Base-by-base conservation (phyloP, 2,329 filamentous ascomycete genomes). In the Endoconidiophora polonica region DNA sequence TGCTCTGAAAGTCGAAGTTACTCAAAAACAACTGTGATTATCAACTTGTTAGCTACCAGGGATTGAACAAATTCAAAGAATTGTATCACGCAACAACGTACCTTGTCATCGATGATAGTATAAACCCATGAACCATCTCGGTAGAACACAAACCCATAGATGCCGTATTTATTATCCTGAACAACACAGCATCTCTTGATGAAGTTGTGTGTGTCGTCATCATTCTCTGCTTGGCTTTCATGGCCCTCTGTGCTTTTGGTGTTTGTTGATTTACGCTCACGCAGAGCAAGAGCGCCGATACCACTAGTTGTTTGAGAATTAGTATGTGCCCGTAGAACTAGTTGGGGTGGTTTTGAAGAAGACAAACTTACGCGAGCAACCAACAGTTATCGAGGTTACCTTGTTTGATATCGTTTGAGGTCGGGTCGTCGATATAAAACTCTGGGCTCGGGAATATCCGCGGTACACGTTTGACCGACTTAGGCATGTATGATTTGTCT, bases 71-170 rank as follows among this genome's bases (percentile, higher is more conserved):
- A 86, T 80, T 57, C 86, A 76, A 59, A 86, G 74, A 22, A 86
- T 69, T 48, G 83, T 74, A 37, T 83, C 76, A 59, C 87, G 82
- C 61, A 83, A 73, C 46, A 82, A 79, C 1, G 78, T 80, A 33
- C 85, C 83, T 56, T 93, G 63, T 94, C 87, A 60, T 94, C 87
- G 52, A 94, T 79, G 54, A 94, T 88, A 52, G 84, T 87, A 57
- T 87, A 86, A 52, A 90, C 83, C 87, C 86, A 94, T 63, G 91
- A 85, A 48, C 86, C 86, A 59, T 94, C 86, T 60, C 86, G 70
- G 61, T 83, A 84, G 61, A 94, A 93, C 44, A 93, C 84, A 59
- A 94, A 94, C 1, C 86, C 86, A 58, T 93, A 94, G 3, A 93
- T 86, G 7, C 86, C 86, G 46, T 91, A 79, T 55, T 63, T 70